Evolutionary conservation across 306 rosid genomes (phyloP).

Genomic region (Begonia loranthoides): DNA sequence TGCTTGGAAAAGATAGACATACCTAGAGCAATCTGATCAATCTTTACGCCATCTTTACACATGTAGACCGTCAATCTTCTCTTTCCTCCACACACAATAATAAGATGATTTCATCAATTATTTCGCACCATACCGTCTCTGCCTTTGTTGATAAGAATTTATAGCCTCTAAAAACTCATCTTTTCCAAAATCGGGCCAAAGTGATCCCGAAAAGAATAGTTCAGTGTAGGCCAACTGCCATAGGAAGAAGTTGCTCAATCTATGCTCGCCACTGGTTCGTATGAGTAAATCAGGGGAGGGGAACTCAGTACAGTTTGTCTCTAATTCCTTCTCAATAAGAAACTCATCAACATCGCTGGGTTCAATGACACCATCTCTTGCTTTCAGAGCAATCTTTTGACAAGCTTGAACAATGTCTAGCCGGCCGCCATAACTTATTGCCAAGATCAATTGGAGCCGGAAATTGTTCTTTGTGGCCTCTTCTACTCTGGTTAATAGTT

Average conservation of each 20-base stretch:
- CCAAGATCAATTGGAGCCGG: conserved; percentile 45
- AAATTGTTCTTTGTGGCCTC: conserved; percentile 34
- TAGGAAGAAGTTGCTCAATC: conserved; percentile 71
- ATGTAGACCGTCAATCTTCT: neutral
- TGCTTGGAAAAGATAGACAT: too few relatives aligned
- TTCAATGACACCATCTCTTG: conserved; percentile 28
- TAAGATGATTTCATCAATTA: neutral
- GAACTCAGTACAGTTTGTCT: conserved; percentile 54
- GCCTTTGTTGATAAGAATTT: conserved; percentile 51
- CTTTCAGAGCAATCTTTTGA: conserved; percentile 36
- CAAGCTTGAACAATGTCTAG: conserved; percentile 80
- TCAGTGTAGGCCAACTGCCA: conserved; percentile 87
- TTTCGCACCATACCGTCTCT: conserved; percentile 56
- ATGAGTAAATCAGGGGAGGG: conserved; percentile 73
- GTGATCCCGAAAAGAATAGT: conserved; percentile 28
- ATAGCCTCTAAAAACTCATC: conserved; percentile 51
- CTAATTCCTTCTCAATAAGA: conserved; percentile 47
- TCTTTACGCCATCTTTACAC: too few relatives aligned
- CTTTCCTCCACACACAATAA: neutral
- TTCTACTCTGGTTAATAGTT: conserved; percentile 20
- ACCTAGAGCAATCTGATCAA: too few relatives aligned
- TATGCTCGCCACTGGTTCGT: conserved; percentile 65
- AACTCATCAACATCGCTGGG: conserved; percentile 44
- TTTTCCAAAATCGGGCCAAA: conserved; percentile 76
- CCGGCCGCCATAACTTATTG: conserved; percentile 63